Evolutionary conservation across 1,139 yeast genomes (phyloP).

Genomic region (Kodamaea alishanica): DNA sequence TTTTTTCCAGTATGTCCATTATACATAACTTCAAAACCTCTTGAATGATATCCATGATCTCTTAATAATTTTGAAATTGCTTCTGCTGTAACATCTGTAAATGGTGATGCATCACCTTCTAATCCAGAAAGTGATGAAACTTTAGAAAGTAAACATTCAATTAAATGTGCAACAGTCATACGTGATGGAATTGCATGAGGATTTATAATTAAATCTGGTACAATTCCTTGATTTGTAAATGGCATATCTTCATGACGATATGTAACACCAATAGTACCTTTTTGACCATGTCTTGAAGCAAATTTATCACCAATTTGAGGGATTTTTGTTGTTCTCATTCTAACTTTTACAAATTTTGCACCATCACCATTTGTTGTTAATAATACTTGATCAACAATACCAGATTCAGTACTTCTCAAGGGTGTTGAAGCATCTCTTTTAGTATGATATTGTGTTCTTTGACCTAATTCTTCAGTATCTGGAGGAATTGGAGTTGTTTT

Average conservation of each 20-base stretch:
- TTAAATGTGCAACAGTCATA: conserved; percentile 99
- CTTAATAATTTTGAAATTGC: conserved; percentile 88
- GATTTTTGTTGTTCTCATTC: conserved; percentile 97
- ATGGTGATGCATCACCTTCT: conserved; percentile 99
- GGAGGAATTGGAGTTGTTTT: conserved; percentile 98
- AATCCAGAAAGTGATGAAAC: conserved; percentile 93
- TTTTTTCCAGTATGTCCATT: conserved; percentile 98
- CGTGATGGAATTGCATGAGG: conserved; percentile 99
- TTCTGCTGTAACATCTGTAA: conserved; percentile 96
- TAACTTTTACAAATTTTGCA: conserved; percentile 90
- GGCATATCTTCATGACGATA: conserved; percentile 99
- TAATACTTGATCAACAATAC: conserved; percentile 96
- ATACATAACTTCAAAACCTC: conserved; percentile 98
- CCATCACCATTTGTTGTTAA: conserved; percentile 98
- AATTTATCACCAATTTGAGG: conserved; percentile 99
- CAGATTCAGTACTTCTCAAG: conserved; percentile 91
- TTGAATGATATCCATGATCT: conserved; percentile 94
- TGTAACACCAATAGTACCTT: conserved; percentile 99
- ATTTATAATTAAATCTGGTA: conserved; percentile 93
- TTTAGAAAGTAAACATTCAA: conserved; percentile 93
- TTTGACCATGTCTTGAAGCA: conserved; percentile 99
- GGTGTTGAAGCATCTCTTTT: conserved; percentile 99
- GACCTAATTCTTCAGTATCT: conserved; percentile 96
- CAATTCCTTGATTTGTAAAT: conserved; percentile 92
- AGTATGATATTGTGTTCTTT: conserved; percentile 95